These are phyloP conservation scores for Vigna radiata DNA, from an alignment of 306 rosid species.

Conservation along the genomic window DNA sequence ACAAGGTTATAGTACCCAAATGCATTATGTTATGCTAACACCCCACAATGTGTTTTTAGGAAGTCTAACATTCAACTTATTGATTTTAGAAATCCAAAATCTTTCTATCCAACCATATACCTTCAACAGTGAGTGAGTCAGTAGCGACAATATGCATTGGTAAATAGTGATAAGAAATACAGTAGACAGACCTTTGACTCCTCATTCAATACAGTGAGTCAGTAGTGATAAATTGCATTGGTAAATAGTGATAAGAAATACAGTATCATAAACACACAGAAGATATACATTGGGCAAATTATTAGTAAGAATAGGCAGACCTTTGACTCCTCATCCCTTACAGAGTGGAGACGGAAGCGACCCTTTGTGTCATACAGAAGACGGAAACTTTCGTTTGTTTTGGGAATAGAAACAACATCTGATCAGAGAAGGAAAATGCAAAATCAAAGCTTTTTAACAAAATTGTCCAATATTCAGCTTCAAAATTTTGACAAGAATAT, in stretches of 20 bases:
- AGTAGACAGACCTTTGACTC: not conserved
- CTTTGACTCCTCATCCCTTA: slow-evolving; percentile 18
- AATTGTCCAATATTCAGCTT: too few relatives aligned
- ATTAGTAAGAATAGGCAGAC: too few relatives aligned
- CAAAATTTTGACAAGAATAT: too few relatives aligned
- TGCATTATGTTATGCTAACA: not conserved
- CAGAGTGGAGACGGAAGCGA: not conserved
- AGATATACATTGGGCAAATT: too few relatives aligned
- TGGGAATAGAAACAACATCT: slow-evolving; percentile 21
- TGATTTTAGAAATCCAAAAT: not conserved
- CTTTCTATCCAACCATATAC: not conserved
- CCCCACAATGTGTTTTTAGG: not conserved
- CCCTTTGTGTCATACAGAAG: slow-evolving; percentile 16
- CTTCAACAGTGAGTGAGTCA: not conserved
- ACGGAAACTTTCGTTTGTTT: slow-evolving; percentile 10
- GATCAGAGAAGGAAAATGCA: too few relatives aligned
- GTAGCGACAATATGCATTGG: not conserved
- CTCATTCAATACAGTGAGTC: not conserved
- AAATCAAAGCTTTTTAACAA: too few relatives aligned
- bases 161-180: not conserved
- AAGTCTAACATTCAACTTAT: not conserved
- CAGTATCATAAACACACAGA: too few relatives aligned
- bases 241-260: too few relatives aligned
- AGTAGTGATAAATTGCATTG: too few relatives aligned
- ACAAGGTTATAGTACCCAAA: not conserved